Evolutionary conservation across 2,329 filamentous ascomycete genomes (phyloP).

Genomic region (Scedosporium dehoogii): DNA sequence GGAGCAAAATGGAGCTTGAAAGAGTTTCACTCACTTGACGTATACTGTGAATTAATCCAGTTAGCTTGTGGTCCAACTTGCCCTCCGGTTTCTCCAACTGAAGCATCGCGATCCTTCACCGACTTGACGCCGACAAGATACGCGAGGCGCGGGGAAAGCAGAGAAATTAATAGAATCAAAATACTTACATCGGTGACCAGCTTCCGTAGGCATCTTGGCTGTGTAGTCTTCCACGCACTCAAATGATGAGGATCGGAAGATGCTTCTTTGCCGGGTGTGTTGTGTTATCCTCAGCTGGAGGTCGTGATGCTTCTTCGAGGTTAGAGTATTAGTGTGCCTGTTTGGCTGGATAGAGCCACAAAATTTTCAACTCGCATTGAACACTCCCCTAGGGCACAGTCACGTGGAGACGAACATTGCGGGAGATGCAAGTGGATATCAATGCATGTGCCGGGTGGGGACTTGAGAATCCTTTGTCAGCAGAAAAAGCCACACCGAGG

Average conservation of each 20-base stretch:
- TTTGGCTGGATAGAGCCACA: constrained; percentile 7
- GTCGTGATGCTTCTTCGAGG: constrained; percentile 9
- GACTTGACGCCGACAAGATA: background rate
- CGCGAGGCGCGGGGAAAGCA: background rate
- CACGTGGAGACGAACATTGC: background rate
- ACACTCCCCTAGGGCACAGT: constrained; percentile 6
- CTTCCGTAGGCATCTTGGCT: constrained; percentile 77
- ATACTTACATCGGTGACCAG: constrained; percentile 79
- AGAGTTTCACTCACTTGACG: constrained; percentile 76
- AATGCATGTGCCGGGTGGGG: no score
- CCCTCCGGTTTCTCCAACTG: constrained; percentile 2
- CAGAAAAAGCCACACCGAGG: background rate
- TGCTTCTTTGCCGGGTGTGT: constrained; percentile 3
- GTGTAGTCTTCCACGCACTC: constrained; percentile 25
- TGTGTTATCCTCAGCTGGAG: constrained; percentile 5
- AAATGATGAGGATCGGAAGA: constrained; percentile 20
- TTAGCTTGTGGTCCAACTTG: constrained; percentile 22
- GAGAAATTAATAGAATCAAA: background rate
- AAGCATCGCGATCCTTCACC: constrained; percentile 4
- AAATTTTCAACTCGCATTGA: constrained; percentile 6
- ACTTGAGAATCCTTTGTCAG: no score
- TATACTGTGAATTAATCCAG: constrained; percentile 51
- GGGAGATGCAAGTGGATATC: no score
- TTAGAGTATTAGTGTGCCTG: constrained; percentile 8
- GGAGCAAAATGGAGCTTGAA: no score